A percentile compares a stretch with the other conserved stretches of the same genome.
These are phyloP conservation scores for Quercus engelmannii DNA, from an alignment of 306 rosid genomes.

Conservation along the genomic window DNA sequence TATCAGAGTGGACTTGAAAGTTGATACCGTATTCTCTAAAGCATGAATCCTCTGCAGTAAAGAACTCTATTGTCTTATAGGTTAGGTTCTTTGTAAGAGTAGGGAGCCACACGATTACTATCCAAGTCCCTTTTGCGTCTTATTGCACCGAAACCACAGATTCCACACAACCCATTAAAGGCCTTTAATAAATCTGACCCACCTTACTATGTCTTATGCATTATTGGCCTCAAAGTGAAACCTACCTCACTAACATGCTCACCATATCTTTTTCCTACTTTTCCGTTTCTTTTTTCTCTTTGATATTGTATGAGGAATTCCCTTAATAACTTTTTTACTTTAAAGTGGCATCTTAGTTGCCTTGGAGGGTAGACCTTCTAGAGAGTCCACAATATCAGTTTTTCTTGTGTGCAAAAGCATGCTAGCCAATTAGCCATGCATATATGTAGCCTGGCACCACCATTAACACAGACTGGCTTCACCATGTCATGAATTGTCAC, in stretches of 20 bases:
- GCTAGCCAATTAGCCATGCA: neutral
- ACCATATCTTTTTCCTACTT: neutral
- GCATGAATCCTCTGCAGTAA: neutral
- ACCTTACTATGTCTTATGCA: slow-evolving; percentile 7
- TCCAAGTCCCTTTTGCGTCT: neutral
- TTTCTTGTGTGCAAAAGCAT: neutral
- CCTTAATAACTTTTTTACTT: neutral
- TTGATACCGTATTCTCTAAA: too few relatives aligned
- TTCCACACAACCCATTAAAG: slow-evolving; percentile 1
- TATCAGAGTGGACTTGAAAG: too few relatives aligned
- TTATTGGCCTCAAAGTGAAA: neutral
- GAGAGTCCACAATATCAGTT: neutral
- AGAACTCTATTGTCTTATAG: slow-evolving; percentile 14
- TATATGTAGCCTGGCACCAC: too few relatives aligned
- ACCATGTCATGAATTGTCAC: too few relatives aligned
- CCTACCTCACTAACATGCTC: neutral
- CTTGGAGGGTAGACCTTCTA: neutral
- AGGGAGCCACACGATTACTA: neutral
- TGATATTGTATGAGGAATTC: neutral
- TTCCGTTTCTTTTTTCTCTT: neutral
- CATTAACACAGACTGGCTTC: too few relatives aligned
- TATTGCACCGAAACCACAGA: neutral
- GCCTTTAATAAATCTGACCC: slow-evolving; percentile 7
- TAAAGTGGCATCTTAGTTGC: neutral
- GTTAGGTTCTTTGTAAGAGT: neutral